A percentile compares a stretch with the other conserved stretches of the same genome.
Conservation (phyloP, 331 rosid species). For the Telfairia occidentalis region DNA sequence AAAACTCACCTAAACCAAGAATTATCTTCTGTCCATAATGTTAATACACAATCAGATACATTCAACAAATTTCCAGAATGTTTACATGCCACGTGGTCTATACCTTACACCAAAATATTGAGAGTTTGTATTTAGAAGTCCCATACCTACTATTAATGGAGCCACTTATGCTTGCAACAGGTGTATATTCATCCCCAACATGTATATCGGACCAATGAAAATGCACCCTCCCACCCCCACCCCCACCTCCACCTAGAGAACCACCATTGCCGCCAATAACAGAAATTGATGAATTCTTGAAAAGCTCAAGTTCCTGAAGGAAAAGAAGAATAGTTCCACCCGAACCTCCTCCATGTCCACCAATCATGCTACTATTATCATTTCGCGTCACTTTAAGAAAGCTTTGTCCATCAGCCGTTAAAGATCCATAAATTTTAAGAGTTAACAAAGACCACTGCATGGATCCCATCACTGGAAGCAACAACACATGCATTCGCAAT, state of each 20-base stretch:
- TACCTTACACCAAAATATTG: neutral
- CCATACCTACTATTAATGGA: conserved; percentile 60
- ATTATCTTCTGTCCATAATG: neutral
- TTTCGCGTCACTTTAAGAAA: conserved; percentile 36
- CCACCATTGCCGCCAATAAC: conserved; percentile 88
- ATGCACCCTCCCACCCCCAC: conserved; percentile 99
- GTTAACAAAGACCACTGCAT: conserved; percentile 82
- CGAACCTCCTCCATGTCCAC: conserved; percentile 95
- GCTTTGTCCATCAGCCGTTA: conserved; percentile 93
- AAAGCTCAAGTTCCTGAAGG: conserved; percentile 81
- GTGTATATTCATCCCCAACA: conserved; percentile 60
- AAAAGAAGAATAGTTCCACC: conserved; percentile 96
- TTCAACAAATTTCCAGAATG: neutral
- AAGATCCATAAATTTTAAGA: conserved; percentile 67
- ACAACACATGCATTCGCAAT: conserved; percentile 14
- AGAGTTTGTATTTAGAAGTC: conserved; percentile 7
- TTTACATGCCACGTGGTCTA: neutral
- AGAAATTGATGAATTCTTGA: conserved; percentile 62
- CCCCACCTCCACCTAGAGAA: conserved; percentile 87
- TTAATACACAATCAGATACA: neutral
- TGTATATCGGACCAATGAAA: conserved; percentile 91
- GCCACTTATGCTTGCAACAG: conserved; percentile 78
- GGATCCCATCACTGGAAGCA: conserved; percentile 76
- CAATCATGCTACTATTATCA: conserved; percentile 49
- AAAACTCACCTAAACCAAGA: neutral